These are phyloP conservation scores for Carex littledalei DNA, from an alignment of 176 grass and related monocot species.

Conservation along the genomic window DNA sequence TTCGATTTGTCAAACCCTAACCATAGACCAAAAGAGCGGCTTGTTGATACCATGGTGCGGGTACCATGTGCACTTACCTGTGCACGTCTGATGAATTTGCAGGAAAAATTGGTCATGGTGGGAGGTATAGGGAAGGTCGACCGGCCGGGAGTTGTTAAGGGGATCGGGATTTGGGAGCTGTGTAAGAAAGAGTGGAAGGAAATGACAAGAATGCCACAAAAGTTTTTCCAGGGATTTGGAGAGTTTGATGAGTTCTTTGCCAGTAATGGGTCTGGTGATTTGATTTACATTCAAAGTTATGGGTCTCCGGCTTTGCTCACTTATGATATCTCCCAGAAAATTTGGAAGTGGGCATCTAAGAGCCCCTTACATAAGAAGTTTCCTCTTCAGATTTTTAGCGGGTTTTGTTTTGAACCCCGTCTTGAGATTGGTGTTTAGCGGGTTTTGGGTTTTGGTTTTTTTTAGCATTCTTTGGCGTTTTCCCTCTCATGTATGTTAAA, in stretches of 20 bases:
- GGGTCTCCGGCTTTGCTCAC: conserved; percentile 72
- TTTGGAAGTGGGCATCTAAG: conserved; percentile 80
- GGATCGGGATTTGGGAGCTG: conserved; percentile 88
- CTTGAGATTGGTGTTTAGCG: conserved; percentile 63
- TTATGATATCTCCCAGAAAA: conserved; percentile 60
- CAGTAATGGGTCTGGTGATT: conserved; percentile 61
- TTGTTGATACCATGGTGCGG: conserved; percentile 43
- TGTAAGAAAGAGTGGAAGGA: conserved; percentile 56
- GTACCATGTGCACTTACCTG: conserved; percentile 73
- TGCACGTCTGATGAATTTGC: conserved; percentile 67
- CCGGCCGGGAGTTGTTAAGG: conserved; percentile 80
- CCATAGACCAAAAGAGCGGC: neutral
- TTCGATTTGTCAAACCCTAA: conserved; percentile 48
- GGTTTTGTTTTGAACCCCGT: conserved; percentile 82
- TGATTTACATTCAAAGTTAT: conserved; percentile 91
- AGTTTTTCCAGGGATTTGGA: conserved; percentile 85
- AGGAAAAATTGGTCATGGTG: conserved; percentile 59
- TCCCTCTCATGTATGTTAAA: neutral
- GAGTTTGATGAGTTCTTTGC: conserved; percentile 87
- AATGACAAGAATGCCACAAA: conserved; percentile 78
- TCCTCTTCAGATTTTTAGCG: conserved; percentile 83
- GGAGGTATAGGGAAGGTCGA: conserved; percentile 85
- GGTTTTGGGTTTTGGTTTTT: conserved; percentile 2
- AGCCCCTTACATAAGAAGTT: conserved; percentile 82
- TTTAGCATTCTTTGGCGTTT: neutral